Evolutionary conservation across 2,329 filamentous ascomycete species (phyloP), one percentile per base, ranked within the genome.

Genomic region (Nemania sp.): DNA sequence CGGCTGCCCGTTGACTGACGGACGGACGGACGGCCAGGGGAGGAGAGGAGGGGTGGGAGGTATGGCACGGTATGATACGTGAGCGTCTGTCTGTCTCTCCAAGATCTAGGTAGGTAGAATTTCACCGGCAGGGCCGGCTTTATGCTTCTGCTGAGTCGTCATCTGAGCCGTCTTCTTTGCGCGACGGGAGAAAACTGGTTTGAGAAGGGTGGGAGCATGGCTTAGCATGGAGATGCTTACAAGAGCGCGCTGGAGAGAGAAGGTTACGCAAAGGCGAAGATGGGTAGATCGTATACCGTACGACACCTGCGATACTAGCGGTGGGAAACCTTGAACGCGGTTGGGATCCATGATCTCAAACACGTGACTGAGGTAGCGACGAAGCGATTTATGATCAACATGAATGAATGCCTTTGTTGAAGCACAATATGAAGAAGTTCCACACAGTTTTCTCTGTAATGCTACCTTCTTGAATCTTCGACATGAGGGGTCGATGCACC

Each of bases 311-410:
- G 24, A n/a, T 20, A 11, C 31, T 17, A 47, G 37, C 19, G 31
- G 14, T 37, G 20, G 15, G 26, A 12, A 7, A 26, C 20, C 5
- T 12, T 23, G 8, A 33, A 26, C 24, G 31, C 23, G 22, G n/a
- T 15, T 39, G 22, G 11, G 14, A 28, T 43, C n/a, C n/a, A n/a
- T n/a, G n/a, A n/a, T n/a, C n/a, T n/a, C 20, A 28, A 20, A 36
- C 56, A 58, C 56, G 52, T 57, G 52, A 57, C 39, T 31, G 30
- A 22, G 15, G 14, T 4, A 33, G 43, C 41, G 31, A 40, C 20
- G 20, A 40, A 17, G 24, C 39, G 15, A 7, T 31, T 47, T 19
- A 39, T 28, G 5, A 31, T 48, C 17, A 8, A 17, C n/a, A n/a
- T n/a, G n/a, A n/a, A n/a, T n/a, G n/a, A n/a, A n/a, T n/a, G n/a